phyloP scores from a whole-genome alignment of 2,329 filamentous ascomycete species.

The Pseudocercospora eumusae region DNA sequence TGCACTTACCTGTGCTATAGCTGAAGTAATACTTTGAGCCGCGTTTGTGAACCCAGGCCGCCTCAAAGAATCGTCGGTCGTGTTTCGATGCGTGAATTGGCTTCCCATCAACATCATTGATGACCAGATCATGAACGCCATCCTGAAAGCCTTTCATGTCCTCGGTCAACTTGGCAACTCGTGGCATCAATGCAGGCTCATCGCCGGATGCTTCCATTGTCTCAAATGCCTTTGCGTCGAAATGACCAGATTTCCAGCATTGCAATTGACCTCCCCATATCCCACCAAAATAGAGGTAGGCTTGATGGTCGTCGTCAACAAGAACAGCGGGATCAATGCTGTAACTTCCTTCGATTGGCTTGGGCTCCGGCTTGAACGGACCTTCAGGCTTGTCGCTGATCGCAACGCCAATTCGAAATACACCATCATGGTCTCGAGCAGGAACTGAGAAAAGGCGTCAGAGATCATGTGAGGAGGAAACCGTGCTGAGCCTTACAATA shows the following conservation, averaged over 20 bases:
- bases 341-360: conserved; percentile 68
- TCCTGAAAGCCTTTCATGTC: conserved; percentile 66
- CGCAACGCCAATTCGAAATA: conserved; percentile 76
- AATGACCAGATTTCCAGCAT: conserved; percentile 66
- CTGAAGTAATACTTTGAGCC: conserved; percentile 35
- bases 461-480: background rate
- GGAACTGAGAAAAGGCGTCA: conserved; percentile 50
- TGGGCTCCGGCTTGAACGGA: conserved; percentile 66
- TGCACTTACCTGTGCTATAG: conserved; percentile 23
- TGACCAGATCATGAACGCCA: conserved; percentile 61
- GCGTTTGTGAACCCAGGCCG: conserved; percentile 75
- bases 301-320: conserved; percentile 66
- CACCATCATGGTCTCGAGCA: conserved; percentile 66
- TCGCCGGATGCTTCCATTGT: conserved; percentile 52
- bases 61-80: conserved; percentile 75
- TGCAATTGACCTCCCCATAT: conserved; percentile 78
- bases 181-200: conserved; percentile 62
- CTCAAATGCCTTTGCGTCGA: conserved; percentile 48
- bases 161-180: conserved; percentile 63
- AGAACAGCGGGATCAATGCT: conserved; percentile 77
- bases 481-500: conserved; percentile 50
- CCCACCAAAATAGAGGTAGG: conserved; percentile 74
- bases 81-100: conserved; percentile 68
- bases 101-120: conserved; percentile 62
- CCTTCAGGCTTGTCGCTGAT: conserved; percentile 64